Conservation (phyloP, 1,139 yeast species). For the Kodamaea sp. region DNA sequence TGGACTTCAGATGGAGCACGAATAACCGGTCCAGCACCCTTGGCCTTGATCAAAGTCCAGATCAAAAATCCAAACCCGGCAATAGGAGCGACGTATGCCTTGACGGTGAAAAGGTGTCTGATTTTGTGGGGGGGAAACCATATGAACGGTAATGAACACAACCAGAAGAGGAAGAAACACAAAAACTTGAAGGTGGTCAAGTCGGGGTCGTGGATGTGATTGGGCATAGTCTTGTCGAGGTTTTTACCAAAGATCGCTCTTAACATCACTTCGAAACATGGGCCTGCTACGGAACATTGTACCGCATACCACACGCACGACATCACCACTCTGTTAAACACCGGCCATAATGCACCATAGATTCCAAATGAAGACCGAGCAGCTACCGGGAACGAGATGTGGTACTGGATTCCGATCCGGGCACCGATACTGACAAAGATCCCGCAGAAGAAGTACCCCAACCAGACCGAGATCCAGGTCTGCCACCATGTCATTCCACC, state of each 20-base stretch:
- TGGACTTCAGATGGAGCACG: conserved; percentile 47
- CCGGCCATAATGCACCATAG: conserved; percentile 79
- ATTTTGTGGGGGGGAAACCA: conserved; percentile 81
- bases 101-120: conserved; percentile 78
- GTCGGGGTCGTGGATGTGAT: conserved; percentile 53
- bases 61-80: conserved; percentile 79
- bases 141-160: conserved; percentile 71
- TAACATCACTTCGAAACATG: conserved; percentile 74
- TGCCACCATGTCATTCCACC: conserved; percentile 87
- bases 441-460: conserved; percentile 64
- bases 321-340: conserved; percentile 78
- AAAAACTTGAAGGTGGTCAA: conserved; percentile 71
- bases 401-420: conserved; percentile 72
- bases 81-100: conserved; percentile 72
- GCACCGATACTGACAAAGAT: conserved; percentile 64
- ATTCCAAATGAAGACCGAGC: conserved; percentile 76
- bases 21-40: conserved; percentile 72
- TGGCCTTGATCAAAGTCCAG: conserved; percentile 78
- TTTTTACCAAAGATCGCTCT: conserved; percentile 67
- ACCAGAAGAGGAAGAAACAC: conserved; percentile 78
- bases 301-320: conserved; percentile 85
- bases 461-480: conserved; percentile 83
- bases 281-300: conserved; percentile 80
- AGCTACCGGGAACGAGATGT: conserved; percentile 76
- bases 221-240: conserved; percentile 46